These are phyloP conservation scores for Hypholoma sublateritium DNA, from an alignment of 768 basidiomycete genomes.

Conservation along the genomic window DNA sequence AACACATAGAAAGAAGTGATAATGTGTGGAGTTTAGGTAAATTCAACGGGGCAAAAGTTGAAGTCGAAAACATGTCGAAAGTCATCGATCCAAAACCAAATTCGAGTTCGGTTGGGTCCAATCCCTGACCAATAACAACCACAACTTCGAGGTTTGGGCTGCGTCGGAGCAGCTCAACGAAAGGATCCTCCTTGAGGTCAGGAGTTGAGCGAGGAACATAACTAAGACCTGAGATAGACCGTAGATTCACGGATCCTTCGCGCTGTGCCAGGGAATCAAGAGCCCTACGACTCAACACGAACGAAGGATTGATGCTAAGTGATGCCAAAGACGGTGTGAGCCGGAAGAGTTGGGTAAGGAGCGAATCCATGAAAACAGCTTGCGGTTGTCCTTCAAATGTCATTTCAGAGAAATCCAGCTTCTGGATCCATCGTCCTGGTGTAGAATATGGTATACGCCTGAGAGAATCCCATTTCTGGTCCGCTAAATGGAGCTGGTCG, in stretches of 20 bases:
- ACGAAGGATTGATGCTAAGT: conserved; percentile 54
- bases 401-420: conserved; percentile 67
- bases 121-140: conserved; percentile 59
- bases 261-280: conserved; percentile 51
- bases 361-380: conserved; percentile 56
- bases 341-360: conserved; percentile 65
- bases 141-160: conserved; percentile 62
- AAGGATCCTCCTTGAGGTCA: conserved; percentile 47
- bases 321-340: conserved; percentile 62
- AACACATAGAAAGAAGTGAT: conserved; percentile 64
- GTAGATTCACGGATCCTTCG: conserved; percentile 49
- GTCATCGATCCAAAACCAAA: conserved; percentile 22
- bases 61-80: conserved; percentile 25
- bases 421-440: conserved; percentile 85
- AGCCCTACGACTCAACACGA: conserved; percentile 61
- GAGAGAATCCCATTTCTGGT: conserved; percentile 86
- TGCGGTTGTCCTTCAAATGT: conserved; percentile 43
- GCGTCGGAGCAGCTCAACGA: conserved; percentile 55
- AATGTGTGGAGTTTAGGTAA: conserved; percentile 61
- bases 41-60: conserved; percentile 42
- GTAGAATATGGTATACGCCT: conserved; percentile 84
- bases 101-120: conserved; percentile 53
- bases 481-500: conserved; percentile 56
- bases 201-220: conserved; percentile 40
- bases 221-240: conserved; percentile 52